Base-by-base conservation (phyloP, 441 rosid genomes). In the Arabidopsis hybrid region DNA sequence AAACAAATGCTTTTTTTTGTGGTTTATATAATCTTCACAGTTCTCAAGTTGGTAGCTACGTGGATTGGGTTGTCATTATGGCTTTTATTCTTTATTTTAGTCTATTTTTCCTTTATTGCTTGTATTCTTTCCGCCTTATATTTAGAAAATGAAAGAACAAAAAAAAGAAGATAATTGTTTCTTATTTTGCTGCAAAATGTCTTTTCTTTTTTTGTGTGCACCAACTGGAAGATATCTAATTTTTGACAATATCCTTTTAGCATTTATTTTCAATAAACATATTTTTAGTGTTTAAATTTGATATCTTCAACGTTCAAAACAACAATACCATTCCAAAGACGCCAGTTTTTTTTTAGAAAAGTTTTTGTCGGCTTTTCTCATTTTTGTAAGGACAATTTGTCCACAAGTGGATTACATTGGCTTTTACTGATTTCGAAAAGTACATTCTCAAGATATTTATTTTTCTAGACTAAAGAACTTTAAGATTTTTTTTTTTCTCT, bases 1-100 rank as follows among this genome's bases (percentile, higher is more conserved):
- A 57, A 72, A 55, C 7, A 72, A 72, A 45, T 13, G 34, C 18
- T 56, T 64, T 61, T 60, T 72, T 72, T 17, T 63, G 69, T 53
- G 76, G 64, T 26, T 26, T 53, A 21, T 47, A 52, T 55, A 8
- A 11, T 43, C 12, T 43, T 45, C 52, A 16, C 10, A 7, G 4
- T 17, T 18, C 13, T 43, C 40, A 55, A 49, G 61, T 16, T 66
- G 60, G 67, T 49, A 14, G 71, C 65, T 58, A 47, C n/a, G 43
- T 51, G 68, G 73, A 42, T 67, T 60, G 3, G 14, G 14, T 17
- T 60, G 50, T 43, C 78, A 35, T 75, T 57, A 56, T 32, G 56
- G 11, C 3, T 49, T 49, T 47, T 71, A 26, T 26, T 26, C 29
- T 26, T 26, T 26, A 1, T 26, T 26, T 26, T 26, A 26, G 4